Evolutionary conservation across 305 asterid species (phyloP), one percentile per base, ranked within the genome.

Genomic region (Fraxinus floribunda): DNA sequence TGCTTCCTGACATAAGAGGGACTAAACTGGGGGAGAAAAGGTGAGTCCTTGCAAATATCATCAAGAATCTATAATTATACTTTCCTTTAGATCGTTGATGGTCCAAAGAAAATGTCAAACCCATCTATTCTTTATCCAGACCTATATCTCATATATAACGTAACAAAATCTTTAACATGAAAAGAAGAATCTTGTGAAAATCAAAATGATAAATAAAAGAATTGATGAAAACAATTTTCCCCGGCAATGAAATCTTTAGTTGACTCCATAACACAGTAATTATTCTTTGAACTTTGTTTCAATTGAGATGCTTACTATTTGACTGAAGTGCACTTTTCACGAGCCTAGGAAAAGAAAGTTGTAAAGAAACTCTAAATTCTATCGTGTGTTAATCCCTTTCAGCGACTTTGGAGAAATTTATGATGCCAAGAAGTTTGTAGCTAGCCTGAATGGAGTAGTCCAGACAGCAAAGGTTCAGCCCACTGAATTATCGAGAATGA

Each of bases 341-440:
- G 10, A 57, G 68, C 10, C 68, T n/a, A 18, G 9, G 26, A n/a
- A 57, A 5, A 6, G 29, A 57, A 5, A 57, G 22, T 55, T 55
- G 18, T 55, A 16, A 16, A 55, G 66, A 55, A 5, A n/a, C 29
- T n/a, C 26, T n/a, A 74, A n/a, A 55, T 34, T 36, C 41, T 3
- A 39, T 55, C 79, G 22, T n/a, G 38, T 16, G 24, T 52, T 36
- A n/a, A 30, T 64, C 20, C 7, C 79, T 87, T 85, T 22, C 87
- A 95, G 98, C 81, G 55, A 29, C 0, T 92, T 93, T 8, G 92
- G 78, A 79, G 98, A 94, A 30, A 66, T 92, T 16, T 92, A 94
- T 73, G 94, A 94, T 76, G 86, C 62, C 52, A 66, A 88, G 13
- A 81, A 85, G 16, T 94, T 95, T 80, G 68, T 85, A 0, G 24